These are phyloP conservation scores for Trichosporon ovoides DNA, from an alignment of 1,284 basidiomycete genomes.

Conservation along the genomic window DNA sequence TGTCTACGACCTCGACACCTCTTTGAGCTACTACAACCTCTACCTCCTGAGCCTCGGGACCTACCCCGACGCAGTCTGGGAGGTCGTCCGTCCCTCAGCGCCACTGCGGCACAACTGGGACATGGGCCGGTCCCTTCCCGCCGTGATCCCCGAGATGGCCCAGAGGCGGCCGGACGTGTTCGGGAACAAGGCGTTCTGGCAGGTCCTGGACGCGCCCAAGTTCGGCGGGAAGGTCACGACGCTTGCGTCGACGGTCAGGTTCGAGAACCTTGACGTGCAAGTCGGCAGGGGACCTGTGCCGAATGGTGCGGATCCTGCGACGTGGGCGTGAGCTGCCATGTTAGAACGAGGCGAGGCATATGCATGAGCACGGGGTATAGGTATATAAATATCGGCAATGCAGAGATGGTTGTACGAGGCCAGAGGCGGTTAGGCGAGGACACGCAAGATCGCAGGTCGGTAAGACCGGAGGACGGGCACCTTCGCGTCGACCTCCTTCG, in stretches of 20 bases:
- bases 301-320: conserved; percentile 11
- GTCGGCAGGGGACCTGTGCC: conserved; percentile 3
- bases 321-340: conserved; percentile 12
- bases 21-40: conserved; percentile 12
- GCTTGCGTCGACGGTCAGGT: background rate
- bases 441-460: conserved; percentile 9
- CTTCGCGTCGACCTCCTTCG: conserved; percentile 28
- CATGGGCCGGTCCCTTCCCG: background rate
- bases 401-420: no score
- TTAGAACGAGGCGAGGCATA: no score
- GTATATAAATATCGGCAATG: no score
- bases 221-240: background rate
- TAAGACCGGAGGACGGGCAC: conserved; percentile 26
- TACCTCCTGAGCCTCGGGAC: background rate
- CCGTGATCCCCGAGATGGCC: background rate
- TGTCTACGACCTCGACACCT: conserved; percentile 7
- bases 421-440: no score
- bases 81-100: background rate
- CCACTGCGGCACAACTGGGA: conserved; percentile 9
- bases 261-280: background rate
- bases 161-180: background rate
- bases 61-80: conserved; percentile 9
- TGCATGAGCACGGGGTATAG: no score
- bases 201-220: background rate
- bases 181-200: conserved; percentile 8